These are phyloP conservation scores for Boletus semigastroideus DNA, from an alignment of 1,284 basidiomycete species.

Conservation along the genomic window DNA sequence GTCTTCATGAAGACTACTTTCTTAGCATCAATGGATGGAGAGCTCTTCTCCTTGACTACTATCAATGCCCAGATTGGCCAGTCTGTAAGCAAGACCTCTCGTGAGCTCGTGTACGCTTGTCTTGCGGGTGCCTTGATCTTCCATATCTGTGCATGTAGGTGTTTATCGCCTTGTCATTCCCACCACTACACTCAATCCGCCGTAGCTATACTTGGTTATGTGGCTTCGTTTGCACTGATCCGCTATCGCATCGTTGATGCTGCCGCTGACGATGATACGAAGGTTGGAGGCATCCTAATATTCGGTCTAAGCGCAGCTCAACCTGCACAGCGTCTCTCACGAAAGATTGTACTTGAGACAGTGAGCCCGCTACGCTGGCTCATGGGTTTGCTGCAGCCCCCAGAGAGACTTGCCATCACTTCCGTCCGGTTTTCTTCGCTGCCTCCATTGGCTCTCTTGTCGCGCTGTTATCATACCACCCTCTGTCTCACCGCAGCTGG, in stretches of 20 bases:
- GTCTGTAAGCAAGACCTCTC: constrained; percentile 4
- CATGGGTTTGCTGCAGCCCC: neutral
- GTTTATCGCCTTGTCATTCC: neutral
- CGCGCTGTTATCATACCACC: constrained; percentile 26
- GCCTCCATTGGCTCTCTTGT: constrained; percentile 22
- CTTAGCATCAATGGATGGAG: constrained; percentile 28
- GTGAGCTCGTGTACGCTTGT: constrained; percentile 30
- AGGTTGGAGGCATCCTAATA: constrained; percentile 9
- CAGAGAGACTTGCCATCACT: constrained; percentile 1
- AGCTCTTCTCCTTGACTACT: constrained; percentile 30
- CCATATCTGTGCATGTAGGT: constrained; percentile 31
- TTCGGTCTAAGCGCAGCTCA: constrained; percentile 6
- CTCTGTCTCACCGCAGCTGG: constrained; percentile 25
- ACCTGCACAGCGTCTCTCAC: constrained; percentile 4
- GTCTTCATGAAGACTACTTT: constrained; percentile 27
- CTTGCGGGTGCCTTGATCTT: constrained; percentile 32
- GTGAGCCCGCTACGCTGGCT: constrained; percentile 9
- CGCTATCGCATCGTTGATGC: constrained; percentile 26
- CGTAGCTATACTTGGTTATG: constrained; percentile 30
- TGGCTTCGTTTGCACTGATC: constrained; percentile 29
- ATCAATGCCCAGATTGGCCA: constrained; percentile 22
- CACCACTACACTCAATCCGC: neutral
- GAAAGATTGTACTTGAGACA: constrained; percentile 20
- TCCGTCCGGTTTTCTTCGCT: neutral
- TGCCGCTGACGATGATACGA: constrained; percentile 11